Evolutionary conservation across 352 stramenopile genomes (phyloP), one percentile per base, ranked within the genome.

Genomic region (Pythium pyrilobum): DNA sequence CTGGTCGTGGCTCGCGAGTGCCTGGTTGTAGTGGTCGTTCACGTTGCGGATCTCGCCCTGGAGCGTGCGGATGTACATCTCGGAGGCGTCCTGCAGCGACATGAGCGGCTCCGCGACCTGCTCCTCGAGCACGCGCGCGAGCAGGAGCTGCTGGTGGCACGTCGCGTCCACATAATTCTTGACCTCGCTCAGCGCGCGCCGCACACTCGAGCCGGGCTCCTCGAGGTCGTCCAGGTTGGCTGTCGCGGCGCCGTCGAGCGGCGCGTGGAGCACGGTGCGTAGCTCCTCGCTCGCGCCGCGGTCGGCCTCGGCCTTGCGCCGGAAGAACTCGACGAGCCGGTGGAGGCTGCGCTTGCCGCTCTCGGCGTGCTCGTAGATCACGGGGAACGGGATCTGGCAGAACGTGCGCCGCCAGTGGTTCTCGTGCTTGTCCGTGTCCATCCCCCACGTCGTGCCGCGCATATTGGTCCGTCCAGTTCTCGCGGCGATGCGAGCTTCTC

Each of bases 381-480:
- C 61, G 25, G 54, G 56, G 43, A 92, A 87, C 28, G 83, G 81
- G 52, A 94, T 77, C 65, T 94, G 83, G 57, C 83, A 94, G 69
- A 94, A 94, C 51, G 83, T 94, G 43, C 83, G 81, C 16, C 83
- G 79, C 72, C 78, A 91, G 47, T 92, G 74, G 70, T 94, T 92
- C 72, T 94, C 83, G 25, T 67, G 66, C 43, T 71, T 72, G 60
- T 86, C 74, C 20, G 83, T 69, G 43, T 67, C 70, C 37, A 61
- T 53, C 27, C 50, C 60, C 67, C 64, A 62, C 49, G 56, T 61
- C 63, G 57, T 64, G 48, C 63, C 64, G 16, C 42, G 48, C 57
- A 64, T 64, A 3, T 7, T 52, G 23, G 33, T 53, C 21, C 37
- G 25, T 29, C 15, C 31, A 21, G 20, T 21, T 49, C 38, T 40